Evolutionary conservation across 345 rosid species (phyloP).

Genomic region (Arabis hirsuta): DNA sequence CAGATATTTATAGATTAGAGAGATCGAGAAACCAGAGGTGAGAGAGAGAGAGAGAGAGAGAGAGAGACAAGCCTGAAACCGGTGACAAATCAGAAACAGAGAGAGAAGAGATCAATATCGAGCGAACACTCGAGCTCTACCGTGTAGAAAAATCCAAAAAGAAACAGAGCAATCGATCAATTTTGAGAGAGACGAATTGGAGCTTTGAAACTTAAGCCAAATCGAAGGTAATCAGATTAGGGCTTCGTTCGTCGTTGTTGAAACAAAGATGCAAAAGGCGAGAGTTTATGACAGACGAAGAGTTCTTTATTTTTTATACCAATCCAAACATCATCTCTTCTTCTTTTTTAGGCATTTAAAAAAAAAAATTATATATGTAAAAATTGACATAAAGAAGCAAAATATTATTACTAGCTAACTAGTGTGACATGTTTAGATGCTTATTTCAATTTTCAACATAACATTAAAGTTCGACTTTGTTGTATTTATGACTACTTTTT

Average conservation of each 20-base stretch:
- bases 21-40: too few species aligned
- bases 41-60: background rate
- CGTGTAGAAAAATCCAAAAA: too few species aligned
- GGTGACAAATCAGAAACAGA: conserved; percentile 21
- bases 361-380: background rate
- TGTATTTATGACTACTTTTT: too few species aligned
- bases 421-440: too few species aligned
- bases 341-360: background rate
- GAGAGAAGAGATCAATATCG: background rate
- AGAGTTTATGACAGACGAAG: background rate
- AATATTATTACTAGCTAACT: too few species aligned
- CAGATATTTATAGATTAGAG: conserved; percentile 12
- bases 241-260: conserved; percentile 38
- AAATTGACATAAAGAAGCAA: too few species aligned
- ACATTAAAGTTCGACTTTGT: too few species aligned
- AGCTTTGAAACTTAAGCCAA: conserved; percentile 14
- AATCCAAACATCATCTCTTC: conserved; percentile 14
- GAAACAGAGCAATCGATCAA: conserved; percentile 21
- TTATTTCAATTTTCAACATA: too few species aligned
- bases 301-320: background rate
- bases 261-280: background rate
- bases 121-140: background rate
- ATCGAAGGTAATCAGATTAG: conserved; percentile 27
- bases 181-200: conserved; percentile 19
- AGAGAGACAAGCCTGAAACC: conserved; percentile 40